Base-by-base conservation (phyloP, 345 rosid species). In the Firmiana major region DNA sequence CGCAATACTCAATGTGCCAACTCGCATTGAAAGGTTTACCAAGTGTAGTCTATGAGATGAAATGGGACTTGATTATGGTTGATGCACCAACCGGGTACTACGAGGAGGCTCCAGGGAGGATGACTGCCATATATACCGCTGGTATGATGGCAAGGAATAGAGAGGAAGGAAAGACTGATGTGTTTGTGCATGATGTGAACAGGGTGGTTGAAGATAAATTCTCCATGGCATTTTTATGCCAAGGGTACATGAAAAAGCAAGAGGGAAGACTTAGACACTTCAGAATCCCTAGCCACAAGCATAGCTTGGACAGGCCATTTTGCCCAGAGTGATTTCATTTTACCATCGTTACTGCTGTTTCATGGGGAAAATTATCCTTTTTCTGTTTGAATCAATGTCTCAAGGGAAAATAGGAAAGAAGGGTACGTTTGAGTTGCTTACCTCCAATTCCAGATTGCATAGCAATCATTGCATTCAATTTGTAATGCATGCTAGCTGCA, bases 31-130 rank as follows among this genome's bases (percentile, higher is more conserved):
- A 88, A 75, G 88, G 87, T 9, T 88, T 93, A 70, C 99, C 99
- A 0, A 78, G 75, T 7, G 91, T 87, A 24, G 86, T 93, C 2
- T 93, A 93, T 69, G 91, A 89, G 9, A 31, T 53, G 7, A 92
- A 87, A 54, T 94, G 98, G 98, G 97, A 94, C 83, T 46, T 94
- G 85, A 94, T 93, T 49, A 94, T 94, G 97, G 96, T 93, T 75
- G 98, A 94, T 67, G 97, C 99, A 21, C 98, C 99, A 0, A 94
- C 99, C 0, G 99, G 98, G 79, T 93, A 86, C 65, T 86, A 87
- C 24, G 88, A 88, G 11, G 89, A 82, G 34, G 91, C 99, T 11
- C 99, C 98, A 7, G 98, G 99, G 82, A 74, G 99, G 78, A 93
- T 94, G 99, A 79, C 79, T 6, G 97, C 97, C 13, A 91, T 93